A percentile compares a stretch with the other conserved stretches of the same genome.
These are phyloP conservation scores for Macrocystidia cucumis DNA, from an alignment of 1,284 basidiomycete species.

Conservation along the genomic window DNA sequence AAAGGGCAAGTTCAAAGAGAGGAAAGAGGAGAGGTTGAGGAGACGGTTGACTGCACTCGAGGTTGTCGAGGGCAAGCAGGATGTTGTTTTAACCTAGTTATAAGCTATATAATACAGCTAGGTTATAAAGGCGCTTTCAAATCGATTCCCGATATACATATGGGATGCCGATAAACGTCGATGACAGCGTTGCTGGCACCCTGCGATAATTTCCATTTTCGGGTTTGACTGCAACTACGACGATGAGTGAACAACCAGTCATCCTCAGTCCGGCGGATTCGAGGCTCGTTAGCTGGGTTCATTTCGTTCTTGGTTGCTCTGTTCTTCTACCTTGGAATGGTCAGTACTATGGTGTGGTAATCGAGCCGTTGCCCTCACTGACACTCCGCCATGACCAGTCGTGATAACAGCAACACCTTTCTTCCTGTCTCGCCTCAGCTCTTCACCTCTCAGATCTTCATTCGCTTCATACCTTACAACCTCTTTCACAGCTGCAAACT, in stretches of 20 bases:
- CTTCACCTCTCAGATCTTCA: constrained; percentile 44
- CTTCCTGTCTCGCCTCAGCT: constrained; percentile 57
- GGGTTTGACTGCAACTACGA: no score
- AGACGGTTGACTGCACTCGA: constrained; percentile 54
- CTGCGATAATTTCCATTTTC: no score
- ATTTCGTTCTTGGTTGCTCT: constrained; percentile 67
- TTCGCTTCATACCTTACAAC: constrained; percentile 69
- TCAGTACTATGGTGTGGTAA: no score
- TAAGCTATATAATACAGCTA: no score
- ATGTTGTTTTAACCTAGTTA: no score
- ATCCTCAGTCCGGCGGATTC: no score
- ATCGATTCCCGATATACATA: no score
- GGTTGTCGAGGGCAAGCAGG: no score
- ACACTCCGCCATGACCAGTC: constrained; percentile 28
- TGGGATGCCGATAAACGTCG: no score
- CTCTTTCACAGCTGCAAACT: constrained; percentile 54
- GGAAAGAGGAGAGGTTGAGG: constrained; percentile 52
- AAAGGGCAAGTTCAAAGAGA: constrained; percentile 47
- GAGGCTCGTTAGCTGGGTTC: constrained; percentile 52
- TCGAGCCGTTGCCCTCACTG: constrained; percentile 4
- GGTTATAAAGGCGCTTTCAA: no score
- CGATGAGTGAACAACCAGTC: no score
- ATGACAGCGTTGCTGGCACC: no score
- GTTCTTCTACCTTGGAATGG: constrained; percentile 78
- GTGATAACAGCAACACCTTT: constrained; percentile 73